These are phyloP conservation scores for Rhodamnia rubescens DNA, from an alignment of 345 rosid genomes.

Conservation along the genomic window DNA sequence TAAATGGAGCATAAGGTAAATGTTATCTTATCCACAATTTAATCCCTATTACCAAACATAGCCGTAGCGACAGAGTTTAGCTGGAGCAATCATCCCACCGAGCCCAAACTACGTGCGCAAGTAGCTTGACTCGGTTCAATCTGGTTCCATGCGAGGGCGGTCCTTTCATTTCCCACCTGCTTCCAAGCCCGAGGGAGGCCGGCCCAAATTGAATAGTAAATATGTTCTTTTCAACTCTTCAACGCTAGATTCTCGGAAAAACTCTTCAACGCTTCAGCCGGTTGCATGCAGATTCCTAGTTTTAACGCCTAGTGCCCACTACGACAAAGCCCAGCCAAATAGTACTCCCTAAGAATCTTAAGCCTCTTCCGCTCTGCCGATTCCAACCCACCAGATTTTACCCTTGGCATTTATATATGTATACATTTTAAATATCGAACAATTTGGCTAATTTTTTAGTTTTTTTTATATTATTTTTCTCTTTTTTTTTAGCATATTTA, in stretches of 20 bases:
- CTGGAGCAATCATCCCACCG: background rate
- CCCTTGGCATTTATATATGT: background rate
- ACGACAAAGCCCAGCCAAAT: background rate
- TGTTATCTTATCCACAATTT: rapidly evolving
- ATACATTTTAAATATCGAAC: background rate
- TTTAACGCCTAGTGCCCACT: background rate
- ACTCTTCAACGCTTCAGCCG: background rate
- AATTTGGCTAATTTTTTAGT: background rate
- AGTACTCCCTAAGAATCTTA: background rate
- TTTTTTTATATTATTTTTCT: background rate
- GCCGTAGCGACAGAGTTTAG: background rate
- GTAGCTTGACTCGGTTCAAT: background rate
- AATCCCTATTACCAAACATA: rapidly evolving
- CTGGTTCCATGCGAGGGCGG: background rate
- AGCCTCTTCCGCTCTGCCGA: background rate
- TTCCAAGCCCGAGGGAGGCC: background rate
- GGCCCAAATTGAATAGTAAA: background rate
- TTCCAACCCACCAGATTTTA: background rate
- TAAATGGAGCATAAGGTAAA: too few relatives aligned
- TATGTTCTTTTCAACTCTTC: background rate
- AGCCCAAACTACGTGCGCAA: background rate
- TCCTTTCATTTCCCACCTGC: background rate
- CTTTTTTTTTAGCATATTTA: background rate
- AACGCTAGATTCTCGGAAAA: background rate
- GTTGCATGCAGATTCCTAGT: too few relatives aligned